Evolutionary conservation across 225 moss, liverwort and hornwort genomes (phyloP).

Genomic region (Pleurozium schreberi): DNA sequence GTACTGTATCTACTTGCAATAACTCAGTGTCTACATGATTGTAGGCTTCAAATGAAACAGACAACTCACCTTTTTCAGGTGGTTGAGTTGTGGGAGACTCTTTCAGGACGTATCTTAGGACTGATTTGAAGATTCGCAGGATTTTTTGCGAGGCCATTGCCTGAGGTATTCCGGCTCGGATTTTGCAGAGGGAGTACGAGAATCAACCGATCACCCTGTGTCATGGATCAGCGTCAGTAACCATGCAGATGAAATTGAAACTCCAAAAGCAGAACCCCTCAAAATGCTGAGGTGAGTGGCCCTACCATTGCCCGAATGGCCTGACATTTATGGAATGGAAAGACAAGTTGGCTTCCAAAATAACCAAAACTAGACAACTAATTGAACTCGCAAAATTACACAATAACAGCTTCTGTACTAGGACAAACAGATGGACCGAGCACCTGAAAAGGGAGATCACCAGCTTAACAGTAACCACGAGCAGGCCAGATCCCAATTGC

Average conservation of each 20-base stretch:
- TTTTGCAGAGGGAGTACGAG: neutral
- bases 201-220: neutral
- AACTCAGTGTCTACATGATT: neutral
- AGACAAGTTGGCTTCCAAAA: neutral
- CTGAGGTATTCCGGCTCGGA: neutral
- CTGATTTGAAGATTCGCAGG: neutral
- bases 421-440: neutral
- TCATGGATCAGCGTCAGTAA: neutral
- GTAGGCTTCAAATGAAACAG: neutral
- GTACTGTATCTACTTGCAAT: neutral
- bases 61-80: conserved; percentile 13
- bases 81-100: neutral
- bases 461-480: neutral
- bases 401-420: neutral
- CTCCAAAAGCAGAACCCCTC: neutral
- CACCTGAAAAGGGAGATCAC: neutral
- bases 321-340: neutral
- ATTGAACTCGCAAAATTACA: neutral
- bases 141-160: neutral
- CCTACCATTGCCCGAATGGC: neutral
- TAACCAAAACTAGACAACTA: neutral
- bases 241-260: neutral
- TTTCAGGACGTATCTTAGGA: neutral
- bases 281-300: neutral
- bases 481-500: neutral